These are phyloP conservation scores for Penicillium sp. DNA, from an alignment of 2,329 filamentous ascomycete genomes.

Conservation along the genomic window DNA sequence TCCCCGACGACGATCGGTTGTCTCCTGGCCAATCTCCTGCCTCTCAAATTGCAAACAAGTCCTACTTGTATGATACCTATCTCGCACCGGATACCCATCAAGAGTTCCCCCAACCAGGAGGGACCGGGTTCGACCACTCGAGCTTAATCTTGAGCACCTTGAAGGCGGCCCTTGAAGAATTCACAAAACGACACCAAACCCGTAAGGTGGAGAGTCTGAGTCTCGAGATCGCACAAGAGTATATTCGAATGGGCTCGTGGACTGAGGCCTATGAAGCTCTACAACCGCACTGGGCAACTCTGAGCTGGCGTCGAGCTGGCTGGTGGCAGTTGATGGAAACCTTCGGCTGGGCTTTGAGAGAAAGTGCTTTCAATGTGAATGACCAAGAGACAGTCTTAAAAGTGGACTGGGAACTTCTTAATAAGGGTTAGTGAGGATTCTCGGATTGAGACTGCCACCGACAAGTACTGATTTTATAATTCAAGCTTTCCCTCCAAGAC, in stretches of 20 bases:
- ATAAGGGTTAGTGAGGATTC: conserved; percentile 33
- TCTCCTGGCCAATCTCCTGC: conserved; percentile 60
- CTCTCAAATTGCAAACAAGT: conserved; percentile 58
- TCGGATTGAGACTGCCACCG: not conserved
- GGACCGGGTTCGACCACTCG: conserved; percentile 56
- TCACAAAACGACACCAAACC: conserved; percentile 56
- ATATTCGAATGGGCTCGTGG: conserved; percentile 56
- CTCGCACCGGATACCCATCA: conserved; percentile 62
- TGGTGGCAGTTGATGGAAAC: conserved; percentile 63
- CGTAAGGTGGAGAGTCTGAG: conserved; percentile 60
- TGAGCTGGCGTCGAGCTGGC: conserved; percentile 63
- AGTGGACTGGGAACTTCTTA: conserved; percentile 62
- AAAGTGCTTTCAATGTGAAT: conserved; percentile 53
- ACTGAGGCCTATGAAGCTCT: conserved; percentile 57
- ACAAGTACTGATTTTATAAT: conserved; percentile 5
- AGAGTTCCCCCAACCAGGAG: conserved; percentile 54
- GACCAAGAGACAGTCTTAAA: conserved; percentile 55
- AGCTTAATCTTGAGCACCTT: conserved; percentile 54
- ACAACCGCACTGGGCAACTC: conserved; percentile 57
- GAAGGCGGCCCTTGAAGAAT: conserved; percentile 54
- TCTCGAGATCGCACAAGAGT: conserved; percentile 59
- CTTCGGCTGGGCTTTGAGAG: conserved; percentile 58
- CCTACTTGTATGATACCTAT: conserved; percentile 62
- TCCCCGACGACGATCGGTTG: conserved; percentile 63
- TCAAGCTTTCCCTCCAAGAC: conserved; percentile 41